Conservation (phyloP, 225 moss, liverwort and hornwort genomes). For the Polytrichum commune region DNA sequence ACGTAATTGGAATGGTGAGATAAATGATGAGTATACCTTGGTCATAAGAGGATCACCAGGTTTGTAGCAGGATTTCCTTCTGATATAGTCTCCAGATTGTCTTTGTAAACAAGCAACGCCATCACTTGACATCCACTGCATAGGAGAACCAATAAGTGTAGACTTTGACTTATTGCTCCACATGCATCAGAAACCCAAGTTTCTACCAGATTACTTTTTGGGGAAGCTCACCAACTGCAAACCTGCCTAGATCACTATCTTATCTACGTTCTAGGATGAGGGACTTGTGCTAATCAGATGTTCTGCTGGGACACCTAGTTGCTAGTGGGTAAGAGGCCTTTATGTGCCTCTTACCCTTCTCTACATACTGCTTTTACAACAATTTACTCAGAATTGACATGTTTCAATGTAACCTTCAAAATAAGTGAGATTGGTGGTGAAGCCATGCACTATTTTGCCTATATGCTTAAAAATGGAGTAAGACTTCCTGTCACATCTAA, state of each 20-base stretch:
- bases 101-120: too few species aligned
- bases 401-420: slow-evolving; percentile 14
- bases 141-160: background rate
- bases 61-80: background rate
- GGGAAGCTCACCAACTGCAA: slow-evolving; percentile 7
- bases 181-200: background rate
- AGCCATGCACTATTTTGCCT: slow-evolving; percentile 16
- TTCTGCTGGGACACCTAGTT: slow-evolving; percentile 11
- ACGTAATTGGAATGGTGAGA: background rate
- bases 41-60: background rate
- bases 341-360: slow-evolving; percentile 8
- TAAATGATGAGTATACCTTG: background rate
- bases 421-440: slow-evolving; percentile 1
- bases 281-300: slow-evolving; percentile 12
- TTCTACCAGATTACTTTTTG: background rate
- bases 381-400: slow-evolving; percentile 7
- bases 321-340: slow-evolving; percentile 25
- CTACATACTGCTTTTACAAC: slow-evolving; percentile 15
- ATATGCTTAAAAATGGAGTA: slow-evolving; percentile 12
- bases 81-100: background rate
- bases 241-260: slow-evolving; percentile 20
- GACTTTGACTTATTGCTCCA: background rate
- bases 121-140: background rate
- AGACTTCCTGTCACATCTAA: slow-evolving; percentile 14
- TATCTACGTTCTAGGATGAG: slow-evolving; percentile 13